Base-by-base conservation (phyloP, 2,329 filamentous ascomycete species). In the Stagonosporopsis tanaceti region DNA sequence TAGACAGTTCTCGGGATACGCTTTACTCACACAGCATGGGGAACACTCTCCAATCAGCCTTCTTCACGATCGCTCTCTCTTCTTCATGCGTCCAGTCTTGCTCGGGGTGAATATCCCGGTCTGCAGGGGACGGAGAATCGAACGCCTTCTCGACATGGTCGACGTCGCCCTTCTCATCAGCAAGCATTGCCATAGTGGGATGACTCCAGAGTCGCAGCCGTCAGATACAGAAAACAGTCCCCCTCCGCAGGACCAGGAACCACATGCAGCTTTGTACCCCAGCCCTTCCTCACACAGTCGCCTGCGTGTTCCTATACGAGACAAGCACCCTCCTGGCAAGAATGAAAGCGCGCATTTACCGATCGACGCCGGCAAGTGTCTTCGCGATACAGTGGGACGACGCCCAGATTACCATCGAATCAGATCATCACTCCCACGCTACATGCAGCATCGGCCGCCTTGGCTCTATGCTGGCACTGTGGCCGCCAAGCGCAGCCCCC, bases 31-130 rank as follows among this genome's bases (percentile, higher is more conserved):
- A 73, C 17, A 75, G 61, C 66, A 75, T 75, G 4, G 72, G 71
- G 25, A 74, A 71, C 4, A 74, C 67, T 11, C 65, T 64, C 42
- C 57, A 65, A 44, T 75, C 72, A 14, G 69, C 67, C 60, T 73
- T 75, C 22, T 63, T 62, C 61, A 70, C 64, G 8, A 73, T 59
- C 25, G 63, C 66, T 15, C 50, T 50, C 53, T 75, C 72, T 48
- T 75, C 71, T 40, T 71, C 72, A 14, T 61, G 42, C 11, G 71
- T 71, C 71, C 72, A 75, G 45, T 70, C 69, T 35, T 62, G 60
- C 22, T 66, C 60, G 2, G 42, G 44, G 17, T 63, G 53, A 1
- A 20, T 44, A 15, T 60, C 61, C 6, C 11, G 34, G 17, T 39
- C 45, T 11, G 9, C 30, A 2, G 34, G 24, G 28, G 40, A 46